A percentile compares a stretch with the other conserved stretches of the same genome.
phyloP scores from a whole-genome alignment of 192 early-diverging fungal genomes.

The Linnemannia hyalina region DNA sequence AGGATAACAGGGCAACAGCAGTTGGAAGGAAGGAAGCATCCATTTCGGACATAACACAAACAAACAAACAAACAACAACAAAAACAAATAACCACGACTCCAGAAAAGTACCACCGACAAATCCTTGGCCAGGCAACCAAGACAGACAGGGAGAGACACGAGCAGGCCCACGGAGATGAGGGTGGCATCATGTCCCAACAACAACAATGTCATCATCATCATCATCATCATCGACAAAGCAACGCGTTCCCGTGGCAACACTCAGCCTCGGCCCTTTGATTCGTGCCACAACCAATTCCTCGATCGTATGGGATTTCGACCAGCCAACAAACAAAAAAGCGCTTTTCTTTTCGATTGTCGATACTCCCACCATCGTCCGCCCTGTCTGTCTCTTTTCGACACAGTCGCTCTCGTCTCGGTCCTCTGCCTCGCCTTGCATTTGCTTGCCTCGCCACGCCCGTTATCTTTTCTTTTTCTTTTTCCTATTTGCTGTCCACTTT shows the following conservation, averaged over 20 bases:
- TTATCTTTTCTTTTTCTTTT: background rate
- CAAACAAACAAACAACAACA: background rate
- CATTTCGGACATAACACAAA: background rate
- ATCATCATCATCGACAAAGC: background rate
- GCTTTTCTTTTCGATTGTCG: conserved; percentile 10
- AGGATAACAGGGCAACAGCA: background rate
- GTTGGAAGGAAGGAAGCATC: background rate
- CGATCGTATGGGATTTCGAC: background rate
- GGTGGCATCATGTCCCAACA: background rate
- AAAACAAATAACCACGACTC: background rate
- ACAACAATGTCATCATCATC: background rate
- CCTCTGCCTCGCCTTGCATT: background rate
- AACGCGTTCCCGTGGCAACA: background rate
- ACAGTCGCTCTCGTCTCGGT: background rate
- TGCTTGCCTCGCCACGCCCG: background rate
- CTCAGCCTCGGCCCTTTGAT: background rate
- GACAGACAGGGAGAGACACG: background rate
- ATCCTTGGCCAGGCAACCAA: background rate
- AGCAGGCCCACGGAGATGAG: background rate
- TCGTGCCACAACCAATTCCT: background rate
- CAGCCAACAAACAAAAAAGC: background rate
- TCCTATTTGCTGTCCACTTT: background rate
- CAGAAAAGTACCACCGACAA: background rate
- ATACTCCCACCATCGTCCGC: background rate
- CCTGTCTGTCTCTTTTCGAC: conserved; percentile 10